Conservation (phyloP, 305 asterid species). For the Solanum hybrid region DNA sequence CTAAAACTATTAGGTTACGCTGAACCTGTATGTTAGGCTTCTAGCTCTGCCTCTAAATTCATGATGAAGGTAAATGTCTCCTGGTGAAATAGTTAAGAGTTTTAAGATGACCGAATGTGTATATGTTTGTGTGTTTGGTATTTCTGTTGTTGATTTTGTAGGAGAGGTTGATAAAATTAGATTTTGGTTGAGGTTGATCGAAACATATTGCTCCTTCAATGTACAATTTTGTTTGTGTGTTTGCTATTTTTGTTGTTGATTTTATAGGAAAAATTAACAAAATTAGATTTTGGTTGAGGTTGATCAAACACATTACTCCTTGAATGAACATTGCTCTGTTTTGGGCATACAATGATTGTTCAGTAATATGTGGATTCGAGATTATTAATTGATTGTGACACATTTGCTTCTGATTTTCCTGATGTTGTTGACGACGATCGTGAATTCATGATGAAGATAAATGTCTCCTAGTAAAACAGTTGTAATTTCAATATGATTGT, state of each 20-base stretch:
- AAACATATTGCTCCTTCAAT: background rate
- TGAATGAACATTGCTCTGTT: accelerated
- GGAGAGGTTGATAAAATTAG: background rate
- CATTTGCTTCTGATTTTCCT: background rate
- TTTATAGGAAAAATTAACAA: background rate
- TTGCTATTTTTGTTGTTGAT: background rate
- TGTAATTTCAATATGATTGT: background rate
- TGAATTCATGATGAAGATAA: background rate
- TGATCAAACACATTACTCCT: background rate
- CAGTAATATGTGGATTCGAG: background rate
- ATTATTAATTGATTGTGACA: background rate
- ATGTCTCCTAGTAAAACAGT: background rate
- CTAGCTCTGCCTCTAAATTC: background rate
- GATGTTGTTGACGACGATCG: background rate
- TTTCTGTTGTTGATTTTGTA: background rate
- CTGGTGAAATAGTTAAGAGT: background rate
- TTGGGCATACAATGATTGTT: background rate
- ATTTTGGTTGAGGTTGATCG: background rate
- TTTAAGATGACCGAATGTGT: background rate
- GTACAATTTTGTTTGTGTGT: background rate
- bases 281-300: background rate
- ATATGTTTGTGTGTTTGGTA: background rate
- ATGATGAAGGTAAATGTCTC: background rate
- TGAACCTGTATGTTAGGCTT: background rate
- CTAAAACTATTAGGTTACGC: background rate